A percentile compares a stretch with the other conserved stretches of the same genome.
phyloP scores from a whole-genome alignment of 106 monocot genomes.

The Apostasia ramifera region DNA sequence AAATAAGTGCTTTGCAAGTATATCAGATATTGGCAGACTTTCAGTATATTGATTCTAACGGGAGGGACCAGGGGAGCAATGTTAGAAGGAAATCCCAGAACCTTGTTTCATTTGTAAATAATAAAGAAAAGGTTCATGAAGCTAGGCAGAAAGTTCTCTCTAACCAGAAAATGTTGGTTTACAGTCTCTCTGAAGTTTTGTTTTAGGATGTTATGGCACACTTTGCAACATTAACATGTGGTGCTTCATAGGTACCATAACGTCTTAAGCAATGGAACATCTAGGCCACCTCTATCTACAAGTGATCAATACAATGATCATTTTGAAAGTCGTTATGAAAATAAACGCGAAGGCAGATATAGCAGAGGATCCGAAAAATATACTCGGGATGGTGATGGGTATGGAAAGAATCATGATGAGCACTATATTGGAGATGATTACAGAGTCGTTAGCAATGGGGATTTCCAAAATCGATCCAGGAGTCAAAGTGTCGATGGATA shows the following conservation, averaged over 20 bases:
- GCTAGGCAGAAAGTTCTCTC: slow-evolving; percentile 61
- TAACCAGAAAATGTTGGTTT: slow-evolving; percentile 65
- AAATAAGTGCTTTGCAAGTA: not conserved
- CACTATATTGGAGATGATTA: slow-evolving; percentile 37
- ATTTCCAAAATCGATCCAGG: slow-evolving; percentile 37
- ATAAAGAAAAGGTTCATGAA: slow-evolving; percentile 78
- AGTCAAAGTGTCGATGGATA: slow-evolving; percentile 43
- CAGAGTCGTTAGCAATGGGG: slow-evolving; percentile 32
- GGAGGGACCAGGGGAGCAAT: slow-evolving; percentile 85
- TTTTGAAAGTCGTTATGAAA: slow-evolving; percentile 36
- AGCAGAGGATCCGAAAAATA: slow-evolving; percentile 21
- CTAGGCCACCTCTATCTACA: slow-evolving; percentile 33
- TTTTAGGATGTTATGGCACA: not conserved
- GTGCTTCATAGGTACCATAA: slow-evolving; percentile 5
- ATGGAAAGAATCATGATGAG: slow-evolving; percentile 34
- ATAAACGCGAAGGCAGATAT: slow-evolving; percentile 43
- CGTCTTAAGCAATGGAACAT: slow-evolving; percentile 30
- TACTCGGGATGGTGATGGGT: slow-evolving; percentile 32
- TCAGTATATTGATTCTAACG: slow-evolving; percentile 83
- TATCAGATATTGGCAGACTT: slow-evolving; percentile 81
- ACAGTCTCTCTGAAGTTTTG: not conserved
- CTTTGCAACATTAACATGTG: slow-evolving; percentile 9
- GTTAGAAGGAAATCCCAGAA: slow-evolving; percentile 80
- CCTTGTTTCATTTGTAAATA: slow-evolving; percentile 75
- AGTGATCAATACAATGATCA: slow-evolving; percentile 46